Percentiles rank a stretch among this genome's conserved stretches.
These are phyloP conservation scores for Aureobasidium lini DNA, from an alignment of 2,329 filamentous ascomycete species.

Conservation along the genomic window DNA sequence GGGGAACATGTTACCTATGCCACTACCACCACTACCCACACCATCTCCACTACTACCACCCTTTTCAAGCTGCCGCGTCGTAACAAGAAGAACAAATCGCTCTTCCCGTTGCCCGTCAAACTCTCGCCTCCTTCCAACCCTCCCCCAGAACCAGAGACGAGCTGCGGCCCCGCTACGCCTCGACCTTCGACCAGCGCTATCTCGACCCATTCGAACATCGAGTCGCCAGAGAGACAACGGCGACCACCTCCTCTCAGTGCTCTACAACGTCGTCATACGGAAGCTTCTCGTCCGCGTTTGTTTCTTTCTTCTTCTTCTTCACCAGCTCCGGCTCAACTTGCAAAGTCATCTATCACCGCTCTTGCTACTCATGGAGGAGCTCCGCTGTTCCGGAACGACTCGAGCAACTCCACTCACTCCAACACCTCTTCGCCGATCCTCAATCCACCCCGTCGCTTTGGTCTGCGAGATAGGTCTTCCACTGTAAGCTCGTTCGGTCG, in stretches of 20 bases:
- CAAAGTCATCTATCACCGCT: slow-evolving; percentile 35
- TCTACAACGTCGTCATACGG: slow-evolving; percentile 13
- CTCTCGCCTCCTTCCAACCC: slow-evolving; percentile 36
- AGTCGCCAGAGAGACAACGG: slow-evolving; percentile 17
- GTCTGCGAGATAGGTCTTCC: slow-evolving; percentile 70
- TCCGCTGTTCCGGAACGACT: slow-evolving; percentile 52
- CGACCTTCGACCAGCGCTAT: slow-evolving; percentile 26
- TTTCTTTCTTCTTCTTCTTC: slow-evolving; percentile 28
- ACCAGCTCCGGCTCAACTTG: slow-evolving; percentile 46
- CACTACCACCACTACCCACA: slow-evolving; percentile 56
- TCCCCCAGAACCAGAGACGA: slow-evolving; percentile 11
- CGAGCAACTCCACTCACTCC: slow-evolving; percentile 60
- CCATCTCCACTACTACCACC: slow-evolving; percentile 52
- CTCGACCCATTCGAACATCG: slow-evolving; percentile 22
- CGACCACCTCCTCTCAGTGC: slow-evolving; percentile 17
- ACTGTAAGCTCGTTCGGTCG: slow-evolving; percentile 79
- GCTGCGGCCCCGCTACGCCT: slow-evolving; percentile 26
- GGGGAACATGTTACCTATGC: slow-evolving; percentile 53
- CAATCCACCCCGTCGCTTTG: slow-evolving; percentile 52
- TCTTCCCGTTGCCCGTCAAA: slow-evolving; percentile 87
- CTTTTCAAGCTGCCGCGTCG: slow-evolving; percentile 77
- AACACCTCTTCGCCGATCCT: slow-evolving; percentile 46
- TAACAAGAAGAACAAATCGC: slow-evolving; percentile 59
- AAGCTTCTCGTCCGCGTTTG: slow-evolving; percentile 3
- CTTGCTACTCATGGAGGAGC: slow-evolving; percentile 38